These are phyloP conservation scores for Eimeria praecox DNA, from an alignment of 169 alveolate species.

Conservation along the genomic window DNA sequence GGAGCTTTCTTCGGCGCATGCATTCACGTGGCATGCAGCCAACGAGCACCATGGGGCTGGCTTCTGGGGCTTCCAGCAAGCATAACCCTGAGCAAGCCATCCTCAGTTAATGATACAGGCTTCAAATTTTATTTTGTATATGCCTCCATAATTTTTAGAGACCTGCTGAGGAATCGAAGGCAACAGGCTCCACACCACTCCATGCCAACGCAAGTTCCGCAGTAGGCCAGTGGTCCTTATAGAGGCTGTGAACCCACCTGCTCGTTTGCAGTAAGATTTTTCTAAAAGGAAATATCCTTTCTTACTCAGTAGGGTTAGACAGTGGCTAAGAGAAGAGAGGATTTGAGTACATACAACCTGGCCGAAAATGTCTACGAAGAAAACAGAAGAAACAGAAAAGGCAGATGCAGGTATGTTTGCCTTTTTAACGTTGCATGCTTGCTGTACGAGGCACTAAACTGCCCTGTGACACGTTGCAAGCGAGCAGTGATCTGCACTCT, in stretches of 20 bases:
- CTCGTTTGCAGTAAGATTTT: background rate
- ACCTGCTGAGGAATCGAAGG: background rate
- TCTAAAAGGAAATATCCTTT: background rate
- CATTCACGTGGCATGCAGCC: background rate
- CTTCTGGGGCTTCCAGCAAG: slow-evolving; percentile 16
- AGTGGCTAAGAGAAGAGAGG: background rate
- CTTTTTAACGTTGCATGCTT: background rate
- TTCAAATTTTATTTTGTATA: background rate
- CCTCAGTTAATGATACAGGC: background rate
- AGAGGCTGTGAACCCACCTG: background rate
- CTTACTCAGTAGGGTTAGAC: background rate
- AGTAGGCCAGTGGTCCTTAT: background rate
- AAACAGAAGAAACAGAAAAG: background rate
- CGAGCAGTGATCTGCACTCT: background rate
- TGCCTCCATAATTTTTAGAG: background rate
- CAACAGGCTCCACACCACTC: background rate
- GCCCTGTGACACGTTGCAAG: background rate
- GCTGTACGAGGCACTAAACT: background rate
- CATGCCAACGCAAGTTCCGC: background rate
- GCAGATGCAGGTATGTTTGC: background rate
- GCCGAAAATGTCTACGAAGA: slow-evolving; percentile 4
- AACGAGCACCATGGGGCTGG: slow-evolving; percentile 55
- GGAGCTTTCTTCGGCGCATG: background rate
- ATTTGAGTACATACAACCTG: background rate
- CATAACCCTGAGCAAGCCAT: background rate